Conservation (phyloP, 2,329 filamentous ascomycete species). For the Beauveria sp. region DNA sequence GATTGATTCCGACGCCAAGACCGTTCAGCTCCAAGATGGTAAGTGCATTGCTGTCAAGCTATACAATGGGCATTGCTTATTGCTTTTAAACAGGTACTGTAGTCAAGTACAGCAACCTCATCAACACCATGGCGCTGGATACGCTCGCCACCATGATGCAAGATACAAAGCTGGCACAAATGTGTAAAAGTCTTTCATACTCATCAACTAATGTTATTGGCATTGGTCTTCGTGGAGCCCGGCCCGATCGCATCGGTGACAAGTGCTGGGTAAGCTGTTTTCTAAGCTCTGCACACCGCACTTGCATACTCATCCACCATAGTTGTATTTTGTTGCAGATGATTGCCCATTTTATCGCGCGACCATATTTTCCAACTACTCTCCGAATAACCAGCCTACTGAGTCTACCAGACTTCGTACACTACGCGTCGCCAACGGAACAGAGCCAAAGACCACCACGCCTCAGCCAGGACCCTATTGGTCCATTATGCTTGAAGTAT, state of each 20-base stretch:
- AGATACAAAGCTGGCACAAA: conserved; percentile 70
- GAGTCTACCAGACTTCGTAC: conserved; percentile 71
- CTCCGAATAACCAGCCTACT: conserved; percentile 82
- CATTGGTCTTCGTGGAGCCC: conserved; percentile 83
- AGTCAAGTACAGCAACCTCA: conserved; percentile 74
- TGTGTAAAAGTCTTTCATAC: conserved; percentile 91
- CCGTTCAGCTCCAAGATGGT: conserved; percentile 67
- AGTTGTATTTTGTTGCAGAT: conserved; percentile 91
- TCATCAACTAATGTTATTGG: conserved; percentile 96
- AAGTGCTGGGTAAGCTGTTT: conserved; percentile 79
- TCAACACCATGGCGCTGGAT: conserved; percentile 89
- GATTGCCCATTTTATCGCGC: conserved; percentile 94
- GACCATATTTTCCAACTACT: conserved; percentile 98
- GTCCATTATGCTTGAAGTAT: conserved; percentile 95
- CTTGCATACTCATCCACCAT: background rate
- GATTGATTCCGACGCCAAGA: conserved; percentile 72
- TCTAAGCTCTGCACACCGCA: no score
- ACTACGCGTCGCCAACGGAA: conserved; percentile 68
- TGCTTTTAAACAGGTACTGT: conserved; percentile 42
- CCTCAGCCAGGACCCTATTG: conserved; percentile 77
- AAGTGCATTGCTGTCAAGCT: background rate
- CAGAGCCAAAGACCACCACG: conserved; percentile 50
- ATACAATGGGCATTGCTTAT: background rate
- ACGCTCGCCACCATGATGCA: conserved; percentile 72
- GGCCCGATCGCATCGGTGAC: conserved; percentile 93